phyloP scores from a whole-genome alignment of 345 rosid genomes.

The Dovyalis caffra region DNA sequence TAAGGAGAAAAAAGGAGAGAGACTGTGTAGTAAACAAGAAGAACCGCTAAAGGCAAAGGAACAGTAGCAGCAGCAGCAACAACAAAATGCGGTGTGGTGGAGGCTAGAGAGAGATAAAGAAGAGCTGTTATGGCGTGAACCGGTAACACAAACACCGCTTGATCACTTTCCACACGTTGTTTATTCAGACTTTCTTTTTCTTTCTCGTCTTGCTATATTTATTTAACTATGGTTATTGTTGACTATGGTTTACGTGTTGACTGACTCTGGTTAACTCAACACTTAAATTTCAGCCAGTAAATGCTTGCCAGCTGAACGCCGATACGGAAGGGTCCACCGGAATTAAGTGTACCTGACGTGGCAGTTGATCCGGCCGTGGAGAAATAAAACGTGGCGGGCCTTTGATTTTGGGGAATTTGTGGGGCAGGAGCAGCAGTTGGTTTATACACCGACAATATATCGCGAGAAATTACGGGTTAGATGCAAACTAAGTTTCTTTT shows the following conservation, averaged over 20 bases:
- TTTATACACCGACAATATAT: slow-evolving; percentile 53
- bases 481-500: no score
- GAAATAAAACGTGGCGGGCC: not conserved
- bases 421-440: no score
- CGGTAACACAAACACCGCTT: slow-evolving; percentile 25
- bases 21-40: not conserved
- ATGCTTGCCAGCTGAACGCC: slow-evolving; percentile 32
- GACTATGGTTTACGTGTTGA: slow-evolving; percentile 19
- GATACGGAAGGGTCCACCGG: slow-evolving; percentile 20
- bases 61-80: no score
- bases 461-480: slow-evolving; percentile 31
- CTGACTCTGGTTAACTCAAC: slow-evolving; percentile 16
- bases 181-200: not conserved
- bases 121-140: not conserved
- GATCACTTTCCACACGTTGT: slow-evolving; percentile 11
- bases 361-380: slow-evolving; percentile 11
- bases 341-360: slow-evolving; percentile 25
- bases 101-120: not conserved
- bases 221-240: slow-evolving; percentile 25
- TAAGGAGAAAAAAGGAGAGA: no score
- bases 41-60: no score
- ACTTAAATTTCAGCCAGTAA: slow-evolving; percentile 24
- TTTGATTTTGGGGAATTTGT: not conserved
- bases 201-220: not conserved
- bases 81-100: not conserved